Evolutionary conservation across 2,329 filamentous ascomycete species (phyloP), one percentile per base, ranked within the genome.

Genomic region (Fusarium nygamai): DNA sequence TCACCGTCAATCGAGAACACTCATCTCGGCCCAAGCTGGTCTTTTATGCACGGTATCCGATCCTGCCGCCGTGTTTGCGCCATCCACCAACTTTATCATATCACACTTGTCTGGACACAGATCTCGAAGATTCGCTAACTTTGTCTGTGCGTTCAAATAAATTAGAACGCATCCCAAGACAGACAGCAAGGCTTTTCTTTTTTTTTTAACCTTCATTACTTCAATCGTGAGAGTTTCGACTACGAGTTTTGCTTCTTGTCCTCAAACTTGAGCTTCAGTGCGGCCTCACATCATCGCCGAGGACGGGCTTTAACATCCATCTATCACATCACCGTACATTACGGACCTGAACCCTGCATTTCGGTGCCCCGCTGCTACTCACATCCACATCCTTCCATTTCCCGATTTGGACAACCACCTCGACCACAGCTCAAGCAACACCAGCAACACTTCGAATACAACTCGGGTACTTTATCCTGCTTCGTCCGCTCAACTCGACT

Each of bases 341-440:
- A 71, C 62, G 67, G 62, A 64, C 54, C 71, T 74, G 71, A 74
- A 72, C 71, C 71, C 71, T 74, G 71, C 71, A 72, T 74, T 58
- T 67, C 43, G 47, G 38, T 54, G 67, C 70, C 66, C 70, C 66
- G 58, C 71, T 59, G 43, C 70, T 38, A 59, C 57, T 48, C 31
- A 51, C 43, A 59, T 59, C 56, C 41, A 33, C 58, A 71, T 71
- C 44, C 43, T 54, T 59, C 51, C 61, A 69, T 63, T 69, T 60
- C 67, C 66, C 38, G 43, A 68, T 71, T 71, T 58, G 61, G 71
- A 71, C 54, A 65, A 29, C 36, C 61, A 54, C 33, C 47, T 59
- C 53, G 33, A 59, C 65, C 34, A 68, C 46, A 41, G 33, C 61
- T 48, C 51, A 47, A 58, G 60, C 56, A 65, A 69, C 65, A 66